These are phyloP conservation scores for Linum lewisii DNA, from an alignment of 345 rosid species.

Conservation along the genomic window DNA sequence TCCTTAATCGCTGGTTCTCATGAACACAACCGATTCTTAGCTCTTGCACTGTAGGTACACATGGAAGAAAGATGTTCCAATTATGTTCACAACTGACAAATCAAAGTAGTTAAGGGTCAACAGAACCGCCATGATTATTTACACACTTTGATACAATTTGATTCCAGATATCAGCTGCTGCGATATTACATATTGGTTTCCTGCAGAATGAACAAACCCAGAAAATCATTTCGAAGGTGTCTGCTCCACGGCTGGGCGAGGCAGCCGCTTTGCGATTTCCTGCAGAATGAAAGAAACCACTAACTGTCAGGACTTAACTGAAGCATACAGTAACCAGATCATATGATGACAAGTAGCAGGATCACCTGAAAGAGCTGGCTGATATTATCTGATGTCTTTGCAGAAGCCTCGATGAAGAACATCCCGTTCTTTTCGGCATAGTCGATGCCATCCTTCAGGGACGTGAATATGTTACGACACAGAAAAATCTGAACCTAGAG, in stretches of 20 bases:
- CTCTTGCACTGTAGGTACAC: too few relatives aligned
- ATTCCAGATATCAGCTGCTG: not conserved
- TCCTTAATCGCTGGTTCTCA: too few relatives aligned
- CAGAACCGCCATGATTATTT: not conserved
- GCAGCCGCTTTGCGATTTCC: constrained; percentile 92
- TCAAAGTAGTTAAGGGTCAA: not conserved
- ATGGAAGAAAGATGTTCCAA: not conserved
- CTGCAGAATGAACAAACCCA: not conserved
- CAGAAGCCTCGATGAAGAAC: constrained; percentile 98
- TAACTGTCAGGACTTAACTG: not conserved
- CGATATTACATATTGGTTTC: not conserved
- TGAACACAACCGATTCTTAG: too few relatives aligned
- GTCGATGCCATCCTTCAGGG: constrained; percentile 69
- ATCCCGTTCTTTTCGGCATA: constrained; percentile 94
- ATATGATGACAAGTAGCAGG: not conserved
- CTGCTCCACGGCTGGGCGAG: constrained; percentile 37
- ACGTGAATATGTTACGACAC: constrained; percentile 8
- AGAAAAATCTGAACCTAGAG: not conserved
- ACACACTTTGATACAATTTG: not conserved
- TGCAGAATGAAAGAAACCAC: constrained; percentile 20
- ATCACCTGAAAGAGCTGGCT: constrained; percentile 83
- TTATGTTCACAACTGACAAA: not conserved
- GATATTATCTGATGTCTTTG: constrained; percentile 94
- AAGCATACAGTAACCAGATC: not conserved
- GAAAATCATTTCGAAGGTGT: not conserved